These are phyloP conservation scores for Erodium texanum DNA, from an alignment of 441 rosid genomes.

Conservation along the genomic window DNA sequence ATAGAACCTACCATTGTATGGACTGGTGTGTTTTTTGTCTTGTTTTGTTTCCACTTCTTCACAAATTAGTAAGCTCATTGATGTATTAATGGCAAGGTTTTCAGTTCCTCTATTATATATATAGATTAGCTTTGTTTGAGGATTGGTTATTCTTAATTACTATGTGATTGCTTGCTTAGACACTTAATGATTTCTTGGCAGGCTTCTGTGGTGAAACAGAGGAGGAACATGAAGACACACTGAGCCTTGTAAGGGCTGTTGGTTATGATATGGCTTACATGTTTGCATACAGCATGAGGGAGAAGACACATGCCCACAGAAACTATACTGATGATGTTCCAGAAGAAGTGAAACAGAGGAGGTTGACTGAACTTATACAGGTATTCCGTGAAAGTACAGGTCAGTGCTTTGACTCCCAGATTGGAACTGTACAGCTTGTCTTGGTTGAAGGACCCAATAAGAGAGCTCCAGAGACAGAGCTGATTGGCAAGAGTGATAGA, in stretches of 20 bases:
- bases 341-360: slow-evolving; percentile 75
- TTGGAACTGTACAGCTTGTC: slow-evolving; percentile 62
- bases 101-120: background rate
- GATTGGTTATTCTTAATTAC: background rate
- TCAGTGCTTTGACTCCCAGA: slow-evolving; percentile 56
- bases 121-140: background rate
- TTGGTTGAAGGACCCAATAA: slow-evolving; percentile 86
- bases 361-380: slow-evolving; percentile 67
- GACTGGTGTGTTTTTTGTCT: background rate
- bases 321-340: slow-evolving; percentile 67
- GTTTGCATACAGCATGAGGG: slow-evolving; percentile 97
- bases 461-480: slow-evolving; percentile 76
- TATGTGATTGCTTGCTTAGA: slow-evolving; percentile 10
- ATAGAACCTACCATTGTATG: background rate
- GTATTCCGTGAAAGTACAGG: slow-evolving; percentile 76
- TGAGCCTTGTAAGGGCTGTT: slow-evolving; percentile 56
- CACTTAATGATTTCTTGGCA: slow-evolving; percentile 17
- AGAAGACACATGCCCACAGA: slow-evolving; percentile 83
- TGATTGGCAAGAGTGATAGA: slow-evolving; percentile 78
- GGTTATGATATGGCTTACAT: slow-evolving; percentile 89
- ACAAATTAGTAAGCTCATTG: background rate
- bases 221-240: slow-evolving; percentile 69
- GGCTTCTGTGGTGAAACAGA: slow-evolving; percentile 96
- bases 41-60: background rate
- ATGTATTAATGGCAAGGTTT: background rate